Evolutionary conservation across 148 eudicot genomes (phyloP).

Genomic region (Nepenthes mirabilis): DNA sequence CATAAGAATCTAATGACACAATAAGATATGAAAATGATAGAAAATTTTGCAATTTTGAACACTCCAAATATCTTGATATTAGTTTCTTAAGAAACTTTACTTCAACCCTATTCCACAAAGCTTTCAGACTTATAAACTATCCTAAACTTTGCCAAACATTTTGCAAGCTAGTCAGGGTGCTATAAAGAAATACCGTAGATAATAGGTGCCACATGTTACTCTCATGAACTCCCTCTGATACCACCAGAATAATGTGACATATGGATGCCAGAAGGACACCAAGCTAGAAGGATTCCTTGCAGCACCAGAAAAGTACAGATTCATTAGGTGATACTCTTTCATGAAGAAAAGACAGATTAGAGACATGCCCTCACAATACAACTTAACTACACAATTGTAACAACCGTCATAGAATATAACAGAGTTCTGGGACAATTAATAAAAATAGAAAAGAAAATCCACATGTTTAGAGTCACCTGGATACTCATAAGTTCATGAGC

Average conservation of each 20-base stretch:
- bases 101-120: not conserved
- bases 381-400: not conserved
- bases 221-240: conserved; percentile 81
- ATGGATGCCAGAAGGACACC: conserved; percentile 82
- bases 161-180: not conserved
- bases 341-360: not conserved
- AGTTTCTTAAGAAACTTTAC: no score
- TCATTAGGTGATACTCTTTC: conserved; percentile 3
- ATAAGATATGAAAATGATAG: no score
- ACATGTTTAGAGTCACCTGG: conserved; percentile 41
- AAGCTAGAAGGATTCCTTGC: conserved; percentile 82
- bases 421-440: not conserved
- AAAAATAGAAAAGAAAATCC: not conserved
- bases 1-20: no score
- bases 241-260: conserved; percentile 76
- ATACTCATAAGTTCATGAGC: conserved; percentile 76
- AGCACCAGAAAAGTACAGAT: conserved; percentile 24
- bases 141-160: not conserved
- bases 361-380: conserved; percentile 1
- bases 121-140: not conserved
- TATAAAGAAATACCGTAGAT: conserved; percentile 55
- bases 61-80: no score
- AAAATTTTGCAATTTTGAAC: no score
- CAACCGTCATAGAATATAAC: no score
- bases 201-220: conserved; percentile 69